Conservation (phyloP, 1,139 yeast species). For the Ogataea hybrid region DNA sequence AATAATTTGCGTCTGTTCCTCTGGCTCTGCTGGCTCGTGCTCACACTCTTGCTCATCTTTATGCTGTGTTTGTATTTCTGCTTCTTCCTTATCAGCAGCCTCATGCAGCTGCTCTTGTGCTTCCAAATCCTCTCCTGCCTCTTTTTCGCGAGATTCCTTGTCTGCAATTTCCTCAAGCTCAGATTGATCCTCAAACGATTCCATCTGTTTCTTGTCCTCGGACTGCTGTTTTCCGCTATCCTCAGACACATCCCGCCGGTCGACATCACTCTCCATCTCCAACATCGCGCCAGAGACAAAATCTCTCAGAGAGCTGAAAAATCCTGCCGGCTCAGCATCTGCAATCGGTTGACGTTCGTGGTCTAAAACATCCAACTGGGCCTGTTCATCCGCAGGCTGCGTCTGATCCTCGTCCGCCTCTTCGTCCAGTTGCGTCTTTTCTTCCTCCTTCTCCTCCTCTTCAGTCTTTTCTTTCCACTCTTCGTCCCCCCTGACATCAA, state of each 20-base stretch:
- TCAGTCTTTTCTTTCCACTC: conserved; percentile 1
- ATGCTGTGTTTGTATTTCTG: no score
- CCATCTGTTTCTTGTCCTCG: not conserved
- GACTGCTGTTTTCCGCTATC: not conserved
- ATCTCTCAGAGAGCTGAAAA: conserved; percentile 1
- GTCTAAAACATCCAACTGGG: not conserved
- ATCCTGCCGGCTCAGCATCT: not conserved
- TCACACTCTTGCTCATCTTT: no score
- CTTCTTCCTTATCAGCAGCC: not conserved
- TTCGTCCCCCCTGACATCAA: not conserved
- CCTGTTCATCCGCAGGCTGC: not conserved
- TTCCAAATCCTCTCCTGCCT: no score
- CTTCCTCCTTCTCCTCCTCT: not conserved
- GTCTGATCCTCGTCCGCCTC: conserved; percentile 1
- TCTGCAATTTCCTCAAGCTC: not conserved
- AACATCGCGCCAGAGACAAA: conserved; percentile 3
- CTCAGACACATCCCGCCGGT: not conserved
- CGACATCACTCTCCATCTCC: conserved; percentile 3
- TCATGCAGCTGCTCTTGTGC: not conserved
- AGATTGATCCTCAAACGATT: not conserved
- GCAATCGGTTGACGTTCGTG: not conserved
- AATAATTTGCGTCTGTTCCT: no score
- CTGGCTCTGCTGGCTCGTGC: no score
- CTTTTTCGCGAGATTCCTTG: not conserved
- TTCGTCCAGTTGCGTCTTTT: conserved; percentile 1